A percentile compares a stretch with the other conserved stretches of the same genome.
These are phyloP conservation scores for Nicotiana attenuata DNA, from an alignment of 257 asterid genomes.

Conservation along the genomic window DNA sequence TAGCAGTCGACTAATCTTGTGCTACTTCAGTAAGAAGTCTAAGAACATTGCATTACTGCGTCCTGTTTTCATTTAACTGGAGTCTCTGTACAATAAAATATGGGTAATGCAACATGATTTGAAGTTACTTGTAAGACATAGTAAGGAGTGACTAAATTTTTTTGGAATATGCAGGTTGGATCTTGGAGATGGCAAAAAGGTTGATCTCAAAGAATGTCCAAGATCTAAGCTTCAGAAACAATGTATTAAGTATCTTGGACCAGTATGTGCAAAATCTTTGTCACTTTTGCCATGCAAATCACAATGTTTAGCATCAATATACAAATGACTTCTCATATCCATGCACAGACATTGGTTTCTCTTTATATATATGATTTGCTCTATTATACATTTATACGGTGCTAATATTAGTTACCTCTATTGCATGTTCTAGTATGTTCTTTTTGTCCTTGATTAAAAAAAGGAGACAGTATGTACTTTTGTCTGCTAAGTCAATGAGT, in stretches of 20 bases:
- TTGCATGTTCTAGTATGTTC: not conserved
- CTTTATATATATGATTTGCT: not conserved
- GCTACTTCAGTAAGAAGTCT: not conserved
- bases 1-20: not conserved
- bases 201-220: constrained; percentile 79
- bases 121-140: constrained; percentile 7
- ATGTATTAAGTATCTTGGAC: constrained; percentile 90
- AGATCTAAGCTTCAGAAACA: constrained; percentile 80
- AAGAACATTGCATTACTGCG: not conserved
- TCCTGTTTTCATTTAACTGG: not conserved
- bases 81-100: not conserved
- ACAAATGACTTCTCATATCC: not conserved
- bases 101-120: not conserved
- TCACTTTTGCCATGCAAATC: not conserved
- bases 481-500: not conserved
- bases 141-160: not conserved
- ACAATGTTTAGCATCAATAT: not conserved
- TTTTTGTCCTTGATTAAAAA: not conserved
- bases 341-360: not conserved
- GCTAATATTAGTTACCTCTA: not conserved
- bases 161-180: constrained; percentile 61
- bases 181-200: constrained; percentile 90
- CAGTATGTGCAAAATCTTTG: constrained; percentile 47
- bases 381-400: not conserved
- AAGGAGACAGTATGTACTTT: not conserved